Percentiles rank a stretch among this genome's conserved stretches.
These are phyloP conservation scores for Ascochyta rabiei DNA, from an alignment of 2,329 filamentous ascomycete genomes.

Conservation along the genomic window DNA sequence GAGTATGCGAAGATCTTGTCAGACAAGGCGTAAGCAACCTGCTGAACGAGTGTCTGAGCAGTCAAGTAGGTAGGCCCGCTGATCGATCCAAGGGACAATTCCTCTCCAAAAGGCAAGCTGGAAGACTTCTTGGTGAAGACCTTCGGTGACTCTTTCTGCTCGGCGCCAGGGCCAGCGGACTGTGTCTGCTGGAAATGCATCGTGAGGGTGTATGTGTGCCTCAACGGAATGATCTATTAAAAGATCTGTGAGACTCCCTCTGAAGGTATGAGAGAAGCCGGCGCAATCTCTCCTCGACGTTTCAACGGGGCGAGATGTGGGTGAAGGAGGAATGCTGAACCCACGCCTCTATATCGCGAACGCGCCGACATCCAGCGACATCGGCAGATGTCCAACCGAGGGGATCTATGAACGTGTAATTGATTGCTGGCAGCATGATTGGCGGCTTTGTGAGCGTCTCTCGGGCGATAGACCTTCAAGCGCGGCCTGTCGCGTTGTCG, in stretches of 20 bases:
- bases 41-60: slow-evolving; percentile 90
- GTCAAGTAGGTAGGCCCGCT: slow-evolving; percentile 91
- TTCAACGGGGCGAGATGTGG: slow-evolving; percentile 25
- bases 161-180: slow-evolving; percentile 46
- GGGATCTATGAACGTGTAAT: slow-evolving; percentile 27
- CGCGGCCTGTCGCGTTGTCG: slow-evolving; percentile 33
- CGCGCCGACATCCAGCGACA: slow-evolving; percentile 32
- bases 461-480: slow-evolving; percentile 37
- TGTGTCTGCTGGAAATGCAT: slow-evolving; percentile 49
- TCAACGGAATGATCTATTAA: slow-evolving; percentile 12
- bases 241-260: slow-evolving; percentile 18
- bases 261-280: slow-evolving; percentile 14
- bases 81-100: slow-evolving; percentile 64
- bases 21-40: slow-evolving; percentile 91
- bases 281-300: slow-evolving; percentile 16
- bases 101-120: slow-evolving; percentile 59
- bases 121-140: slow-evolving; percentile 53
- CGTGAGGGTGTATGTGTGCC: slow-evolving; percentile 22
- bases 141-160: slow-evolving; percentile 38
- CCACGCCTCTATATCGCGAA: slow-evolving; percentile 25
- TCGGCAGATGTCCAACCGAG: slow-evolving; percentile 38
- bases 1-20: slow-evolving; percentile 99
- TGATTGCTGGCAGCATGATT: slow-evolving; percentile 34
- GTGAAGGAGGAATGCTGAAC: slow-evolving; percentile 16
- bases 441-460: slow-evolving; percentile 22